Percentiles rank a stretch among this genome's conserved stretches.
These are phyloP conservation scores for Dictyostelium intermedium DNA, from an alignment of 78 protist genomes.

Conservation along the genomic window DNA sequence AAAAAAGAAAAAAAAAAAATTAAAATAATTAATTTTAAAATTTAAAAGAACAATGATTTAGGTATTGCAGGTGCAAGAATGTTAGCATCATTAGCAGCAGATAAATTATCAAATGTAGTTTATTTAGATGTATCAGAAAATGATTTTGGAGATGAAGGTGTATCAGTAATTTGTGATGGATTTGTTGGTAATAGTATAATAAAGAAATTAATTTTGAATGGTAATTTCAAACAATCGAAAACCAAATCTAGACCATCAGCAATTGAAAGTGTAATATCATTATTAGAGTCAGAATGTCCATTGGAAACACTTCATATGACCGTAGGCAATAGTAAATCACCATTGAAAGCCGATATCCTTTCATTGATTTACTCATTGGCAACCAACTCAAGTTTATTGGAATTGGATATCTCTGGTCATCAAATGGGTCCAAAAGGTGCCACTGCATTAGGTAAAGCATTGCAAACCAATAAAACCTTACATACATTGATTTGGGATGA, in stretches of 20 bases:
- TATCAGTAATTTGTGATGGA: constrained; percentile 65
- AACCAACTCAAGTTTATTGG: constrained; percentile 55
- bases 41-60: constrained; percentile 51
- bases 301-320: constrained; percentile 56
- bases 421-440: constrained; percentile 87
- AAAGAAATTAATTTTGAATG: constrained; percentile 65
- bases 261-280: constrained; percentile 56
- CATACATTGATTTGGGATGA: constrained; percentile 78
- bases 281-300: constrained; percentile 45
- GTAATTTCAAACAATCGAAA: constrained; percentile 76
- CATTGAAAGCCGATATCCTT: constrained; percentile 65
- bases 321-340: constrained; percentile 52
- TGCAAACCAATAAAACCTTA: constrained; percentile 81
- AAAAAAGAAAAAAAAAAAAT: not conserved
- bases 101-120: constrained; percentile 54
- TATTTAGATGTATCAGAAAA: constrained; percentile 69
- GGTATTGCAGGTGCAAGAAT: constrained; percentile 82
- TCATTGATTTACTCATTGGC: constrained; percentile 78
- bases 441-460: constrained; percentile 81
- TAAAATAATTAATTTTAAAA: not conserved
- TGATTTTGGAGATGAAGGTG: constrained; percentile 86
- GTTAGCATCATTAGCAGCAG: constrained; percentile 65
- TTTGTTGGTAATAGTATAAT: constrained; percentile 38
- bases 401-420: constrained; percentile 79
- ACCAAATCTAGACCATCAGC: constrained; percentile 70